Conservation (phyloP, 495 filamentous ascomycete species). For the Oidiodendron maius region DNA sequence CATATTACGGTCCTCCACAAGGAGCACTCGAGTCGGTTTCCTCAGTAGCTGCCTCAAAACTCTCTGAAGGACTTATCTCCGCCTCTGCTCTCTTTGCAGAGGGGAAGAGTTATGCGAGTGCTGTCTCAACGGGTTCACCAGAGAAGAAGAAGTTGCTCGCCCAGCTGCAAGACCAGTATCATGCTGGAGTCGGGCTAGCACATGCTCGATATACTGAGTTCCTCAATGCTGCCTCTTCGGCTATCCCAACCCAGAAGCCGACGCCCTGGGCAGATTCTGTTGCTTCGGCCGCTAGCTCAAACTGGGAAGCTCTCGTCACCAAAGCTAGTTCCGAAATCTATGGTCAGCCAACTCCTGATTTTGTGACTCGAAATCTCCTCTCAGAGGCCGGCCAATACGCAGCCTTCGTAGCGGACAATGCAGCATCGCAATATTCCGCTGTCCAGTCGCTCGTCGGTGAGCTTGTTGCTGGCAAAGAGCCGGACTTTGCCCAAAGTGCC, state of each 20-base stretch:
- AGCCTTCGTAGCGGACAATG: slow-evolving; percentile 45
- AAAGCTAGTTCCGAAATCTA: slow-evolving; percentile 68
- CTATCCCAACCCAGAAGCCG: slow-evolving; percentile 42
- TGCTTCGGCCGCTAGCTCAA: slow-evolving; percentile 22
- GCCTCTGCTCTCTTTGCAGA: slow-evolving; percentile 61
- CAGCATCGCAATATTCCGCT: slow-evolving; percentile 39
- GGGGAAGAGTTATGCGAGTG: slow-evolving; percentile 50
- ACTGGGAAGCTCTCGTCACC: slow-evolving; percentile 62
- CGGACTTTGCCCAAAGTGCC: slow-evolving; percentile 76
- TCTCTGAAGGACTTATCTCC: slow-evolving; percentile 55
- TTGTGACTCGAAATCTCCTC: slow-evolving; percentile 33
- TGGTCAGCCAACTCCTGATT: slow-evolving; percentile 63
- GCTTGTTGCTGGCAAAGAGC: slow-evolving; percentile 70
- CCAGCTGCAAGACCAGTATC: slow-evolving; percentile 64
- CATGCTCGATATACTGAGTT: slow-evolving; percentile 74
- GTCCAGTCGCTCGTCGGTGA: slow-evolving; percentile 71
- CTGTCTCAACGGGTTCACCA: slow-evolving; percentile 46
- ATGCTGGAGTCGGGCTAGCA: slow-evolving; percentile 68
- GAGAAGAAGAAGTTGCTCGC: slow-evolving; percentile 47
- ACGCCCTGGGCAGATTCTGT: slow-evolving; percentile 22
- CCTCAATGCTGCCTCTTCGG: slow-evolving; percentile 58
- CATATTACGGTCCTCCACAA: slow-evolving; percentile 39
- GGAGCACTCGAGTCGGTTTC: slow-evolving; percentile 46
- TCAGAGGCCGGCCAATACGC: slow-evolving; percentile 46
- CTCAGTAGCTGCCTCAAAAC: slow-evolving; percentile 57